These are phyloP conservation scores for Kalaharituber pfeilii DNA, from an alignment of 2,329 filamentous ascomycete genomes.

Conservation along the genomic window DNA sequence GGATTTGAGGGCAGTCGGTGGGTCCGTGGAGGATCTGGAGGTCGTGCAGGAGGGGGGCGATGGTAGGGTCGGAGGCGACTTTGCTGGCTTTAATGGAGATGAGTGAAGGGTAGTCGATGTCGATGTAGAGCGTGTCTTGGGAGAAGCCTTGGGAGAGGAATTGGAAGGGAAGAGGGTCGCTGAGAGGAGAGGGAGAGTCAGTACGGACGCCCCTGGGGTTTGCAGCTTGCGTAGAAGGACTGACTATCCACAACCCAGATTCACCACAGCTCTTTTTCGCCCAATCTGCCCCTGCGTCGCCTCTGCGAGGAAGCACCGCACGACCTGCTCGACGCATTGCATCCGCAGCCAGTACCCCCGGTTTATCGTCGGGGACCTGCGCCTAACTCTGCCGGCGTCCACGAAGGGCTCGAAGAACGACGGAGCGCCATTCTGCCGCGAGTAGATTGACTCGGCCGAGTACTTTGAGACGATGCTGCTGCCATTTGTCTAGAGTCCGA, in stretches of 20 bases:
- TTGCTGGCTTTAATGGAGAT: conserved; percentile 56
- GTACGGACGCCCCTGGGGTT: not conserved
- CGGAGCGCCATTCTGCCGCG: conserved; percentile 43
- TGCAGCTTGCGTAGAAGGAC: conserved; percentile 31
- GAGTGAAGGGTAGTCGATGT: conserved; percentile 70
- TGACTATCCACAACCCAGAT: conserved; percentile 80
- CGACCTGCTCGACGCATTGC: conserved; percentile 58
- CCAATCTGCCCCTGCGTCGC: conserved; percentile 35
- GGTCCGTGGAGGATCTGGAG: conserved; percentile 27
- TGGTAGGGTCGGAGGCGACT: conserved; percentile 45
- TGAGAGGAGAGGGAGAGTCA: conserved; percentile 28
- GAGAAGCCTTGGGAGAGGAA: conserved; percentile 41
- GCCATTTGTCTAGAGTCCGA: conserved; percentile 51
- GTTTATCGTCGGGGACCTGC: conserved; percentile 76
- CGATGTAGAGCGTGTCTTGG: conserved; percentile 49
- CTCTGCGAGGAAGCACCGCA: conserved; percentile 45
- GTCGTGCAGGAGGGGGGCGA: conserved; percentile 37
- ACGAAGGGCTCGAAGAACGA: conserved; percentile 84
- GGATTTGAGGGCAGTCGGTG: conserved; percentile 27
- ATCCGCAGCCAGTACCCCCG: conserved; percentile 76
- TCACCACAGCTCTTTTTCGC: conserved; percentile 61
- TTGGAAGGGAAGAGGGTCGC: conserved; percentile 76
- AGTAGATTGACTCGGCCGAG: conserved; percentile 73
- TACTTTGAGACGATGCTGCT: conserved; percentile 85
- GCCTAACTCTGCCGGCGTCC: conserved; percentile 47